Percentiles rank a stretch among this genome's conserved stretches.
Conservation (phyloP, 1,284 basidiomycete genomes). For the Marasmius tenuissimus region DNA sequence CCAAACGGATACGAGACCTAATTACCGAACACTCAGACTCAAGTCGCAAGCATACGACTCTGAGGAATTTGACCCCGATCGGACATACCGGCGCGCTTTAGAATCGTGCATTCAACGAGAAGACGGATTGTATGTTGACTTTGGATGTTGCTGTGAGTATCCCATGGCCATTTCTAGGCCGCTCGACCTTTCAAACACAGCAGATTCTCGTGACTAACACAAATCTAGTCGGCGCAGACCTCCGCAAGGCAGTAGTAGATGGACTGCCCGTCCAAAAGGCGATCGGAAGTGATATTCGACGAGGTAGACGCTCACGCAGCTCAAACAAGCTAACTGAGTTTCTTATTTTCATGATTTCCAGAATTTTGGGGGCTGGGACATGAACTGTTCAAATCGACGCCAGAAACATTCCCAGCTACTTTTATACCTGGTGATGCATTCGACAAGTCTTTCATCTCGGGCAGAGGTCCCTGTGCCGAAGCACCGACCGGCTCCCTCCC, state of each 20-base stretch:
- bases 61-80: constrained; percentile 38
- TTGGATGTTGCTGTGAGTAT: constrained; percentile 49
- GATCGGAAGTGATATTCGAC: constrained; percentile 22
- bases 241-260: constrained; percentile 40
- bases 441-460: constrained; percentile 32
- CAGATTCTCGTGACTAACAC: not conserved
- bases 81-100: constrained; percentile 40
- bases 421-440: constrained; percentile 51
- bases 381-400: constrained; percentile 34
- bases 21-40: too few relatives aligned
- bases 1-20: not conserved
- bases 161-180: not conserved
- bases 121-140: constrained; percentile 48
- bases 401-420: constrained; percentile 39
- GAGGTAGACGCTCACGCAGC: constrained; percentile 17
- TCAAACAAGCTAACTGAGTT: too few relatives aligned
- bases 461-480: constrained; percentile 22
- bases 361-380: constrained; percentile 40
- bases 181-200: not conserved
- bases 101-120: constrained; percentile 35
- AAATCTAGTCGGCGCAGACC: constrained; percentile 42
- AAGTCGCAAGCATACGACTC: too few relatives aligned
- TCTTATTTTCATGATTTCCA: constrained; percentile 7
- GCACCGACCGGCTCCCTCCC: constrained; percentile 25
- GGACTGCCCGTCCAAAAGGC: constrained; percentile 30